phyloP scores from a whole-genome alignment of 352 stramenopile genomes.

The Globisporangium perplexum region DNA sequence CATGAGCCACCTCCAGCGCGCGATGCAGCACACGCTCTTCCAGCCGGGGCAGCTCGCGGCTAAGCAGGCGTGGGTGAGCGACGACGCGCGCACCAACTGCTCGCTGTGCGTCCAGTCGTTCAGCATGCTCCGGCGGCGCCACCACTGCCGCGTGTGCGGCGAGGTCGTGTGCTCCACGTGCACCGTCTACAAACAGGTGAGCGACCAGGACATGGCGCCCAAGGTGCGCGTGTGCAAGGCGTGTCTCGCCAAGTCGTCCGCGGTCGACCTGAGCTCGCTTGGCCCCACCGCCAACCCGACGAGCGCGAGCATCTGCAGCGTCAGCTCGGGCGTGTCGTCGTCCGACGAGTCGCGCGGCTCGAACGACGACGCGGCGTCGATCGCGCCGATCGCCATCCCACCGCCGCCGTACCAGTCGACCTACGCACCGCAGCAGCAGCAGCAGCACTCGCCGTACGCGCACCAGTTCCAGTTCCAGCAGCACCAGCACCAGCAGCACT shows the following conservation, averaged over 20 bases:
- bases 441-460: not conserved
- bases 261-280: constrained; percentile 9
- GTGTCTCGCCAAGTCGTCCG: constrained; percentile 62
- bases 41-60: constrained; percentile 48
- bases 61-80: constrained; percentile 79
- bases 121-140: constrained; percentile 70
- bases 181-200: constrained; percentile 75
- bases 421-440: constrained; percentile 6
- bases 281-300: constrained; percentile 10
- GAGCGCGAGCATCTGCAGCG: constrained; percentile 25
- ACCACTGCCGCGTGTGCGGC: constrained; percentile 84
- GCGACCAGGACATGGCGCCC: constrained; percentile 29
- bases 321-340: constrained; percentile 32
- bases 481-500: constrained; percentile 1
- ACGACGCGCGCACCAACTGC: constrained; percentile 72
- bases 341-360: constrained; percentile 37
- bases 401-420: not conserved
- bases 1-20: constrained; percentile 41
- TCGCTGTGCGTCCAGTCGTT: constrained; percentile 78
- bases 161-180: constrained; percentile 82
- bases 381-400: constrained; percentile 2
- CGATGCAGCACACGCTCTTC: constrained; percentile 71
- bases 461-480: not conserved
- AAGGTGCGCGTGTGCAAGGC: constrained; percentile 81
- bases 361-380: constrained; percentile 12